A percentile compares a stretch with the other conserved stretches of the same genome.
Evolutionary conservation across 129 eudicot genomes (phyloP).

Genomic region (Mikania micrantha): DNA sequence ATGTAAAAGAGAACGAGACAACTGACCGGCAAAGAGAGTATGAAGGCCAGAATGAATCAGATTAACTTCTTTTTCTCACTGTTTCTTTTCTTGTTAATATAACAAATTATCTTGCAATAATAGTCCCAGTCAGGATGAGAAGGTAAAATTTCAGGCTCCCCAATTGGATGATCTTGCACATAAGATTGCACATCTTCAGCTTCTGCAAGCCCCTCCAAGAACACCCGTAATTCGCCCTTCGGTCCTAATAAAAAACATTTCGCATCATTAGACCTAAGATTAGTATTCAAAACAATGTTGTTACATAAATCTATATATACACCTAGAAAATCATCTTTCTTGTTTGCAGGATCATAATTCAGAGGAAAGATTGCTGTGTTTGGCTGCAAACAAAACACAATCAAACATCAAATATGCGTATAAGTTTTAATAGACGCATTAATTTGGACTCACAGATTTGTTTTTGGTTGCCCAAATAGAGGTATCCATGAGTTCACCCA

Average conservation of each 20-base stretch:
- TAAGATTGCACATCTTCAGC: conserved; percentile 48
- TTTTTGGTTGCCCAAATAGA: background rate
- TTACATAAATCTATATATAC: background rate
- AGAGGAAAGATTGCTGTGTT: conserved; percentile 40
- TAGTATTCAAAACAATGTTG: background rate
- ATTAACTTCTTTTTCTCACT: background rate
- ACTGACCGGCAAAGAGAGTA: background rate
- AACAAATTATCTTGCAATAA: conserved; percentile 26
- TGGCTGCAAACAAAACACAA: conserved; percentile 42
- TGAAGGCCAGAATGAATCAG: conserved; percentile 1
- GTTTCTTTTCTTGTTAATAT: background rate
- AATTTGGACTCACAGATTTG: background rate
- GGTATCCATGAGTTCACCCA: background rate
- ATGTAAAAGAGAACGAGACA: background rate
- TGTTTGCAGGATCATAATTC: conserved; percentile 23
- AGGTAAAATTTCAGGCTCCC: conserved; percentile 38
- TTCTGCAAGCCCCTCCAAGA: conserved; percentile 51
- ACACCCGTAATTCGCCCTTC: conserved; percentile 35
- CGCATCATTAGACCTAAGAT: conserved; percentile 23
- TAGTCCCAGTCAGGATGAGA: conserved; percentile 40
- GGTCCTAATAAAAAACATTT: conserved; percentile 35
- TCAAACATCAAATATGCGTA: background rate
- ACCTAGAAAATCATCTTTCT: conserved; percentile 38
- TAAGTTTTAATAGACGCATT: background rate
- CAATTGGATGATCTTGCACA: conserved; percentile 41